A percentile compares a stretch with the other conserved stretches of the same genome.
phyloP scores from a whole-genome alignment of 768 basidiomycete genomes.

The Solioccasus polychromus region DNA sequence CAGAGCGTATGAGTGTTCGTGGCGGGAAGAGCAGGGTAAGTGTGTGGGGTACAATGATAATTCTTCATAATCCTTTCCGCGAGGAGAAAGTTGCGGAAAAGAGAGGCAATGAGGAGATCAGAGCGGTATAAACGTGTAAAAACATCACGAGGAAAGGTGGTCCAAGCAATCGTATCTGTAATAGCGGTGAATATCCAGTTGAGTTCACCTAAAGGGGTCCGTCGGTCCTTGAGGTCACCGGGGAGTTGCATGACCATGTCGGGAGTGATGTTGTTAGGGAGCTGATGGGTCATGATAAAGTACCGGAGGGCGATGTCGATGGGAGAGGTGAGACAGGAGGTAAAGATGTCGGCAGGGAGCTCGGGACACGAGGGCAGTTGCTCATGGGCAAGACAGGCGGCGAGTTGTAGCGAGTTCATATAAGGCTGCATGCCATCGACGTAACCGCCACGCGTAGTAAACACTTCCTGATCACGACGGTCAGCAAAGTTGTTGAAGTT shows the following conservation, averaged over 20 bases:
- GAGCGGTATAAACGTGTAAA: slow-evolving; percentile 94
- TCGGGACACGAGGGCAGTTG: slow-evolving; percentile 93
- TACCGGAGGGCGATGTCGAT: slow-evolving; percentile 97
- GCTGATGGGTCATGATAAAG: slow-evolving; percentile 87
- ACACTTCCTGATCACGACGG: slow-evolving; percentile 66
- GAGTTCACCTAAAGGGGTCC: slow-evolving; percentile 96
- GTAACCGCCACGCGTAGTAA: slow-evolving; percentile 55
- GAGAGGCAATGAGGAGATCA: slow-evolving; percentile 91
- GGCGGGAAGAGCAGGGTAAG: slow-evolving; percentile 84
- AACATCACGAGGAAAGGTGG: slow-evolving; percentile 88
- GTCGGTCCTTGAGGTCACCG: slow-evolving; percentile 93
- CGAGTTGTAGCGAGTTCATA: slow-evolving; percentile 89
- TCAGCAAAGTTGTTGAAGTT: slow-evolving; percentile 86
- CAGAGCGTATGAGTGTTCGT: slow-evolving; percentile 98
- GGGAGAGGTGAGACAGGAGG: slow-evolving; percentile 94
- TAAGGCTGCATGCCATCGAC: slow-evolving; percentile 63
- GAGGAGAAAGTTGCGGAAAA: slow-evolving; percentile 96
- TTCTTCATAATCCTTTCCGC: slow-evolving; percentile 98
- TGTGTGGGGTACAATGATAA: slow-evolving; percentile 95
- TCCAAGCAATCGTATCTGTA: slow-evolving; percentile 99
- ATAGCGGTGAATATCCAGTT: slow-evolving; percentile 99
- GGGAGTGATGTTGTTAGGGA: slow-evolving; percentile 73
- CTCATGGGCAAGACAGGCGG: slow-evolving; percentile 90
- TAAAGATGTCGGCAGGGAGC: slow-evolving; percentile 96
- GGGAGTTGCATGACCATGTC: slow-evolving; percentile 96